phyloP scores from a whole-genome alignment of 116 monocot genomes.

The Zostera marina region DNA sequence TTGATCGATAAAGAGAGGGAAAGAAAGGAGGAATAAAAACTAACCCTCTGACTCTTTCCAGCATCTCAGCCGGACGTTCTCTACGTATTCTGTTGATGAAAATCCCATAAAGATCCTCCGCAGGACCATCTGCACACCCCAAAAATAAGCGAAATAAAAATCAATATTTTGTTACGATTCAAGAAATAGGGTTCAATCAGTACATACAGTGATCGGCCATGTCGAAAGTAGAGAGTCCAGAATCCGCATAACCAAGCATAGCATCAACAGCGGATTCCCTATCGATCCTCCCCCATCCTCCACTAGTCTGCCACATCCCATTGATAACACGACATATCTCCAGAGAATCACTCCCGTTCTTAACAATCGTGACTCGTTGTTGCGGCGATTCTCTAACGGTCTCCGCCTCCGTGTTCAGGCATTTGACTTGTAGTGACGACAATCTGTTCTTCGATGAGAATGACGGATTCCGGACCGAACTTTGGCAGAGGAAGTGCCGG shows the following conservation, averaged over 20 bases:
- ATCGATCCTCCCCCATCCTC: conserved; percentile 89
- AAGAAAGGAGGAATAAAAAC: neutral
- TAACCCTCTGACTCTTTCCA: conserved; percentile 68
- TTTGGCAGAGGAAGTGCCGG: neutral
- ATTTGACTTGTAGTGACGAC: conserved; percentile 7
- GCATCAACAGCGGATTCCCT: conserved; percentile 66
- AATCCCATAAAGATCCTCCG: conserved; percentile 90
- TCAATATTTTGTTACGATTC: neutral
- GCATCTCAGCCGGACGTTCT: conserved; percentile 73
- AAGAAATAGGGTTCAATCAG: neutral
- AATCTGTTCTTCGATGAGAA: neutral
- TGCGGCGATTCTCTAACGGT: neutral
- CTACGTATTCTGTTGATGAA: conserved; percentile 93
- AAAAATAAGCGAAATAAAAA: neutral
- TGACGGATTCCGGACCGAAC: neutral
- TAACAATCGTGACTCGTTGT: conserved; percentile 22
- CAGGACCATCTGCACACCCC: conserved; percentile 69
- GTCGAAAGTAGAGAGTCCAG: conserved; percentile 87
- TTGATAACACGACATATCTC: conserved; percentile 79
- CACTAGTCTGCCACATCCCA: conserved; percentile 99
- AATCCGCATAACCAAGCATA: conserved; percentile 77
- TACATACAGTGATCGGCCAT: conserved; percentile 91
- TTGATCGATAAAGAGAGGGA: no score
- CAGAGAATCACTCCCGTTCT: conserved; percentile 38
- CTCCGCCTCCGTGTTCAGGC: conserved; percentile 28